These are phyloP conservation scores for Umbilicaria muhlenbergii DNA, from an alignment of 495 filamentous ascomycete genomes.

Conservation along the genomic window DNA sequence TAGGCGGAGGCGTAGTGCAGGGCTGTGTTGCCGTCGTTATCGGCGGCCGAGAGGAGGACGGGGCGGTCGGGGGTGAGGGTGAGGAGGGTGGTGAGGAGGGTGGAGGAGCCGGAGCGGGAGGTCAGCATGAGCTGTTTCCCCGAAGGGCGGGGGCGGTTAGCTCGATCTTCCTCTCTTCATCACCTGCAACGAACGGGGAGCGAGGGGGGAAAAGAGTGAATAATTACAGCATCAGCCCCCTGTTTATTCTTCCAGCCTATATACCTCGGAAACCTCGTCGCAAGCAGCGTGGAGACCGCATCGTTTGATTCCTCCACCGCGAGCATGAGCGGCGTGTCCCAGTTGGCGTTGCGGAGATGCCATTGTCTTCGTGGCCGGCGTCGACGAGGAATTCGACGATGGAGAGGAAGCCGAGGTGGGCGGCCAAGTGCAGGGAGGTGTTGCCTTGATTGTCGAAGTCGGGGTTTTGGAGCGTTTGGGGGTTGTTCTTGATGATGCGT, in stretches of 20 bases:
- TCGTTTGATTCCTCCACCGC: conserved; percentile 41
- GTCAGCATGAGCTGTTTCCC: conserved; percentile 3
- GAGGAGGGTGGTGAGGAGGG: conserved; percentile 5
- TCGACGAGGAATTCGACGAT: conserved; percentile 30
- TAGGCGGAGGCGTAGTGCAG: conserved; percentile 52
- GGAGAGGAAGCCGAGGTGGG: conserved; percentile 44
- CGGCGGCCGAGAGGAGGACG: conserved; percentile 14
- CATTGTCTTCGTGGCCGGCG: conserved; percentile 19
- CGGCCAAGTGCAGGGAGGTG: conserved; percentile 64
- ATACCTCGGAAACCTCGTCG: conserved; percentile 15
- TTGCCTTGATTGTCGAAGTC: conserved; percentile 45
- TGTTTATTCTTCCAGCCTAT: conserved; percentile 38
- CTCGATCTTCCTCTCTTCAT: conserved; percentile 16
- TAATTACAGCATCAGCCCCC: conserved; percentile 36
- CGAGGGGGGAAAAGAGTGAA: neutral
- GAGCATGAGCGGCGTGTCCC: conserved; percentile 52
- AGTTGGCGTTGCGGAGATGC: conserved; percentile 52
- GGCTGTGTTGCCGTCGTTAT: conserved; percentile 59
- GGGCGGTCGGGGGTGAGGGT: conserved; percentile 1
- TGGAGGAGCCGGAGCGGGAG: neutral
- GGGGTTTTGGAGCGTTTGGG: conserved; percentile 51
- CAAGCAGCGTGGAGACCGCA: conserved; percentile 43
- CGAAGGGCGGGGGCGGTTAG: conserved; percentile 4
- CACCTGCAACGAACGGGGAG: neutral
- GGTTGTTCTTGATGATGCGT: conserved; percentile 58